phyloP scores from a whole-genome alignment of 495 filamentous ascomycete species.

The Diplogelasinospora grovesii region DNA sequence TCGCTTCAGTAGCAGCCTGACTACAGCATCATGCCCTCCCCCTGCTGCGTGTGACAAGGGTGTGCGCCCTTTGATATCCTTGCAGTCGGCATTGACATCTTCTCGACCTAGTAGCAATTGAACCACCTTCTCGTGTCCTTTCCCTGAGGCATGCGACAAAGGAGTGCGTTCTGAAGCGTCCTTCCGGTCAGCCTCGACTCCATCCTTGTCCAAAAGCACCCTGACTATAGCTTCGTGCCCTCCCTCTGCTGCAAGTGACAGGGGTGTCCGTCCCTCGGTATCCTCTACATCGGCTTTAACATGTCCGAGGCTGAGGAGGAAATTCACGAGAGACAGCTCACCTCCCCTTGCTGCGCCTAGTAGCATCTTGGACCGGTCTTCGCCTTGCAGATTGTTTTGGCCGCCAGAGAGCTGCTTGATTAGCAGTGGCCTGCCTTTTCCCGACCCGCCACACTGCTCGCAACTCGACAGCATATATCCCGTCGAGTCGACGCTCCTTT shows the following conservation, averaged over 20 bases:
- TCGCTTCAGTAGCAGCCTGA: neutral
- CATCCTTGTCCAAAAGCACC: neutral
- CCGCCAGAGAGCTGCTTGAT: too few relatives aligned
- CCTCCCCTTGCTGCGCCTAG: too few relatives aligned
- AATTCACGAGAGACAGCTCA: too few relatives aligned
- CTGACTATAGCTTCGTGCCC: neutral
- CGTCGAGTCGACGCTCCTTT: too few relatives aligned
- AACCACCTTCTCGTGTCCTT: neutral
- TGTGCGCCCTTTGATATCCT: constrained; percentile 14
- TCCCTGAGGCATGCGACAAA: constrained; percentile 31
- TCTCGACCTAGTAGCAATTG: neutral
- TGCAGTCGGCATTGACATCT: neutral
- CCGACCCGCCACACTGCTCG: too few relatives aligned
- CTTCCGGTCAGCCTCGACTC: neutral
- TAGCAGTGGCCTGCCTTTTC: too few relatives aligned
- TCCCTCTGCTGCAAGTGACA: constrained; percentile 31
- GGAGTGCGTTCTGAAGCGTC: constrained; percentile 20
- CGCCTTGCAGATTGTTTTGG: too few relatives aligned
- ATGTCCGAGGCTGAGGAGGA: too few relatives aligned
- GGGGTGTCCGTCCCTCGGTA: constrained; percentile 21
- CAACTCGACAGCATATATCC: too few relatives aligned
- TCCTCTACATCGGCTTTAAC: neutral
- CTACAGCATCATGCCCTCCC: neutral
- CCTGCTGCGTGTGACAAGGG: constrained; percentile 35
- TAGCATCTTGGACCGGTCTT: too few relatives aligned